Conservation (phyloP, 371 early-diverging fungal genomes). For the Parasitella parasitica region DNA sequence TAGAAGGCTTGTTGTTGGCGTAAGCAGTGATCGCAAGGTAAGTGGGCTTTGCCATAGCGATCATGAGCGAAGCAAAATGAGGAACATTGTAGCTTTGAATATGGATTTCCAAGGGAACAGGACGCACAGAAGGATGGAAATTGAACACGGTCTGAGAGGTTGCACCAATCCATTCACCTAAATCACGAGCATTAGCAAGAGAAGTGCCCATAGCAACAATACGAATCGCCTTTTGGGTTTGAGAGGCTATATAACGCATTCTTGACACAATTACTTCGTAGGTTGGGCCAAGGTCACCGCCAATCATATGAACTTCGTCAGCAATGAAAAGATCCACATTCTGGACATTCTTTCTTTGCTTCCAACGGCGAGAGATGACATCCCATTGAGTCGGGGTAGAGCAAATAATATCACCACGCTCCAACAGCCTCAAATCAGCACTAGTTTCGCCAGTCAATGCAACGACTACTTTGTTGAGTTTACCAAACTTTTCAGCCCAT, state of each 20-base stretch:
- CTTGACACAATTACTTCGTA: conserved; percentile 92
- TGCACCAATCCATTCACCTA: conserved; percentile 96
- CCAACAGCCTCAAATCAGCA: conserved; percentile 84
- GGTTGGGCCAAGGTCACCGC: conserved; percentile 82
- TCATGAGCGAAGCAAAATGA: conserved; percentile 93
- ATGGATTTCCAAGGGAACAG: conserved; percentile 91
- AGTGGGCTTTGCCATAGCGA: conserved; percentile 90
- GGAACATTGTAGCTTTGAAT: conserved; percentile 89
- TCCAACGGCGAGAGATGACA: conserved; percentile 93
- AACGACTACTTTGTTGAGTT: conserved; percentile 77
- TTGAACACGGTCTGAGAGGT: conserved; percentile 78
- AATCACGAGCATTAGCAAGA: conserved; percentile 92
- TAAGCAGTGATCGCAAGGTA: conserved; percentile 77
- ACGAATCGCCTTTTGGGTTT: conserved; percentile 82
- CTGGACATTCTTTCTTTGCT: conserved; percentile 90
- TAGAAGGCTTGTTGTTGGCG: conserved; percentile 65
- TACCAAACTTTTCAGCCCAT: conserved; percentile 77
- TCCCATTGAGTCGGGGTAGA: conserved; percentile 99
- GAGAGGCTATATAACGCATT: conserved; percentile 89
- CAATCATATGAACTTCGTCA: conserved; percentile 97
- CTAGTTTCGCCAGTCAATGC: conserved; percentile 95
- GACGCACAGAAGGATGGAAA: conserved; percentile 92
- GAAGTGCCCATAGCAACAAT: conserved; percentile 89
- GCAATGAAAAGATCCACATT: conserved; percentile 89
- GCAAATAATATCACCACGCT: conserved; percentile 88